Evolutionary conservation across 345 rosid species (phyloP).

Genomic region (Eucalyptus marginata): DNA sequence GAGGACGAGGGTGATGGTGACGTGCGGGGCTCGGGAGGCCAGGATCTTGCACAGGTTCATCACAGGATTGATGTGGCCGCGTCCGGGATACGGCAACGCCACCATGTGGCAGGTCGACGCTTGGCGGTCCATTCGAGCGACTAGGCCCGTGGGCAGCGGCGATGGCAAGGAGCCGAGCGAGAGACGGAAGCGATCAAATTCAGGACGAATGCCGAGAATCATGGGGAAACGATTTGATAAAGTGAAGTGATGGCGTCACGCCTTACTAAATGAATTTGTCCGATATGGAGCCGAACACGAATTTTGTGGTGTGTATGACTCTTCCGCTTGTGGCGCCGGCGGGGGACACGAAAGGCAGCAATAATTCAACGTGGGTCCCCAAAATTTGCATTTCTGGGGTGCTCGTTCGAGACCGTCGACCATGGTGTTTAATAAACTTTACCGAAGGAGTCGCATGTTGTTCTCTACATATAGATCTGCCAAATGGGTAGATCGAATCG

Average conservation of each 20-base stretch:
- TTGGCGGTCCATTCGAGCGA: not conserved
- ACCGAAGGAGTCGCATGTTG: not conserved
- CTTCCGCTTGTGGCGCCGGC: not conserved
- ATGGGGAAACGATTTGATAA: not conserved
- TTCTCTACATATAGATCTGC: accelerated
- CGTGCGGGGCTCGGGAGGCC: not conserved
- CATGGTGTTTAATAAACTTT: not conserved
- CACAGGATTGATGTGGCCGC: conserved; percentile 23
- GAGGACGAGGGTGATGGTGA: conserved; percentile 7
- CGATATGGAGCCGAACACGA: not conserved
- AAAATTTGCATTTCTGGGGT: not conserved
- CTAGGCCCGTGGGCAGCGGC: not conserved
- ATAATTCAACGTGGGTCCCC: not conserved
- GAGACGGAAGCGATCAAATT: not conserved
- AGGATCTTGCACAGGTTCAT: conserved; percentile 19
- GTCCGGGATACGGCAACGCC: conserved; percentile 14
- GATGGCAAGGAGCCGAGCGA: not conserved
- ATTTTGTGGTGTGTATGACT: not conserved
- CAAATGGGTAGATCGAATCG: accelerated
- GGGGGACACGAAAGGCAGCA: not conserved
- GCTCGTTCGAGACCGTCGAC: not conserved
- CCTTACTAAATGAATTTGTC: not conserved
- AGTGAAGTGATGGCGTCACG: not conserved
- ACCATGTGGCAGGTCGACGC: not conserved
- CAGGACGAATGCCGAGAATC: not conserved